Conservation (phyloP, 768 basidiomycete genomes). For the Naganishia vishniacii region DNA sequence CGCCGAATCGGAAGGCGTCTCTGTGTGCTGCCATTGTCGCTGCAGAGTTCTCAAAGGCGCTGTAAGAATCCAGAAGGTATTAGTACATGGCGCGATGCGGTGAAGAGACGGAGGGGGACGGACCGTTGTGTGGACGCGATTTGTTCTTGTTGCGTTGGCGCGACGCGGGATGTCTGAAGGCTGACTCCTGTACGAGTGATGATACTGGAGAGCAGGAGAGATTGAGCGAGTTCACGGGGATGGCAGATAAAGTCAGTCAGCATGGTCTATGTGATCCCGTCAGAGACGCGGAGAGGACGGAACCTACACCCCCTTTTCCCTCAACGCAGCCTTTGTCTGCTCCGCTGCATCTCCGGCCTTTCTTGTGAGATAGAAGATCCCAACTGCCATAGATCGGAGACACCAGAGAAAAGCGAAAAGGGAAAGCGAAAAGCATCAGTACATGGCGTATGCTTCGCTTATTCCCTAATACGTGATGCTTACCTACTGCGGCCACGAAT, state of each 20-base stretch:
- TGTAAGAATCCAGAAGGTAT: not conserved
- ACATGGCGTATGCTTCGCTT: not conserved
- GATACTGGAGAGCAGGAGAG: not conserved
- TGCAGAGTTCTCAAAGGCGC: conserved; percentile 11
- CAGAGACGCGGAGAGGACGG: not conserved
- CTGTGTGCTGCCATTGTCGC: conserved; percentile 1
- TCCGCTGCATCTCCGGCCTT: not conserved
- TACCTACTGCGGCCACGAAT: not conserved
- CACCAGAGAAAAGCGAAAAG: not conserved
- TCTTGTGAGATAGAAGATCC: not conserved
- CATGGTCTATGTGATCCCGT: no score
- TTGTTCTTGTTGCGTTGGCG: conserved; percentile 1
- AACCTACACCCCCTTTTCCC: conserved; percentile 5
- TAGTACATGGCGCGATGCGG: not conserved
- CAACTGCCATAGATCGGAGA: not conserved
- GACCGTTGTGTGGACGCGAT: conserved; percentile 16
- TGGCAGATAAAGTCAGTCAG: not conserved
- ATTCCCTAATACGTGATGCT: not conserved
- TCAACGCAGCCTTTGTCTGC: conserved; percentile 3
- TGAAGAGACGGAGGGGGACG: not conserved
- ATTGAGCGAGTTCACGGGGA: not conserved
- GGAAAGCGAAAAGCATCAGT: not conserved
- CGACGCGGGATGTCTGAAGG: conserved; percentile 7
- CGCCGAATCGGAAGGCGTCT: conserved; percentile 12
- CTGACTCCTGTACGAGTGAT: not conserved